Evolutionary conservation across 805 yeast species (phyloP), one percentile per base, ranked within the genome.

Genomic region (Teunomyces lycoperdinae): DNA sequence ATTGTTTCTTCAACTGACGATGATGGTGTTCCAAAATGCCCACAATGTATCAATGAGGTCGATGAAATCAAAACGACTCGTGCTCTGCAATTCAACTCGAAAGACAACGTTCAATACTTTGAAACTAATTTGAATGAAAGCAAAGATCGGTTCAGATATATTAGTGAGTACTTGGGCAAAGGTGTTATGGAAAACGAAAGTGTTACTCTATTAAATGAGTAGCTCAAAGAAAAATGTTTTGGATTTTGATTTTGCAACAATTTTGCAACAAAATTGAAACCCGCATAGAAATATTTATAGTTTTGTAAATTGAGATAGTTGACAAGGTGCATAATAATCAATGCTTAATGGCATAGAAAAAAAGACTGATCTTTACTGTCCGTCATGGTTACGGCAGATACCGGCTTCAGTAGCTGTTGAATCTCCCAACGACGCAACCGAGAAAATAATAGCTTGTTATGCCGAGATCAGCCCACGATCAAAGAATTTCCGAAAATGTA

Each of bases 101-200:
- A 84, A 10, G 83, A 81, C 10, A 73, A 89, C 35, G 71, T 77
- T 34, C 90, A 85, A 27, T 58, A 85, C 45, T 85, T 94, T 58
- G 71, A 79, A 45, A 71, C 76, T 30, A 75, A 84, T 4, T 64
- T 94, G 48, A 58, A 69, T 20, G 81, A 75, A 35, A 58, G 70
- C n/a, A 69, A 68, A 2, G 88, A 86, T 55, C 78, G 87, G 53
- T 85, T 91, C 63, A 85, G 82, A 58, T 84, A 84, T 3, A 78
- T 92, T 45, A 78, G 85, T 49, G 95, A 89, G 47, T 91, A 85
- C 62, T 78, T 91, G 40, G 96, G 97, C 1, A 79, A 90, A 49
- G 99, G 99, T 1, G 92, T 86, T 0, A 78, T 91, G 81, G 89
- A 84, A 43, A 56, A 61, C 41, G 68, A 66, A 29, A 53, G 58